phyloP scores from a whole-genome alignment of 2,329 filamentous ascomycete genomes.

The Laburnicola sp. region DNA sequence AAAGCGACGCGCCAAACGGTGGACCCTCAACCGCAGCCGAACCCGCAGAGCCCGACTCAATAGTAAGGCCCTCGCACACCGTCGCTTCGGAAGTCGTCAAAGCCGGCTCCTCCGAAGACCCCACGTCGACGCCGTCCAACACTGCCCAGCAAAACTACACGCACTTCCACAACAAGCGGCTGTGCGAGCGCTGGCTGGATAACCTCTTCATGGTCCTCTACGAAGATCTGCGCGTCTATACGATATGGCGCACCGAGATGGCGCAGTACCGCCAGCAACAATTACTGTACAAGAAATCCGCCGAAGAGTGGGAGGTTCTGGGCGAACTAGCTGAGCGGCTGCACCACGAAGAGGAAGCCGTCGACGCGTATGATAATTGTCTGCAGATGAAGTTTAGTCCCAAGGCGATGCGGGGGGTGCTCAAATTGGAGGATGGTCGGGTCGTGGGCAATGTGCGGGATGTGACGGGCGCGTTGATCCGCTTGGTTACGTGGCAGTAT shows the following conservation, averaged over 20 bases:
- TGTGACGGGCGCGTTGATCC: conserved; percentile 81
- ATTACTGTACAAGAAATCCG: conserved; percentile 93
- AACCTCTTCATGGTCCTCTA: conserved; percentile 99
- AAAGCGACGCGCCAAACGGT: conserved; percentile 32
- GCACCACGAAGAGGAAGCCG: conserved; percentile 86
- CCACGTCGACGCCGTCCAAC: conserved; percentile 53
- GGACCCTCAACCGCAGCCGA: conserved; percentile 33
- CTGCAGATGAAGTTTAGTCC: conserved; percentile 87
- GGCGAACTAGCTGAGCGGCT: conserved; percentile 89
- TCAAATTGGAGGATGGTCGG: conserved; percentile 77
- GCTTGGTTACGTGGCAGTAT: conserved; percentile 96
- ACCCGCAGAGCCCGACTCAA: conserved; percentile 43
- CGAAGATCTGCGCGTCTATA: conserved; percentile 96
- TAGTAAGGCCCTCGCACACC: conserved; percentile 80
- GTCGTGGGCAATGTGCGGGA: conserved; percentile 73
- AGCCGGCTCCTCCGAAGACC: conserved; percentile 66
- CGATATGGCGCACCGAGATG: conserved; percentile 98
- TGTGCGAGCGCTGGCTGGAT: conserved; percentile 97
- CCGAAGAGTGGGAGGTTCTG: conserved; percentile 97
- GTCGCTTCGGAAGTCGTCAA: conserved; percentile 78
- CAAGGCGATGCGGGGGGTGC: conserved; percentile 83
- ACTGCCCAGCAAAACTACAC: conserved; percentile 70
- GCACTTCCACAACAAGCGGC: conserved; percentile 92
- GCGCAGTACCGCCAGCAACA: conserved; percentile 91
- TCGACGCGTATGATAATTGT: conserved; percentile 91